Base-by-base conservation (phyloP, 2,329 filamentous ascomycete species). In the Talaromyces marneffei region DNA sequence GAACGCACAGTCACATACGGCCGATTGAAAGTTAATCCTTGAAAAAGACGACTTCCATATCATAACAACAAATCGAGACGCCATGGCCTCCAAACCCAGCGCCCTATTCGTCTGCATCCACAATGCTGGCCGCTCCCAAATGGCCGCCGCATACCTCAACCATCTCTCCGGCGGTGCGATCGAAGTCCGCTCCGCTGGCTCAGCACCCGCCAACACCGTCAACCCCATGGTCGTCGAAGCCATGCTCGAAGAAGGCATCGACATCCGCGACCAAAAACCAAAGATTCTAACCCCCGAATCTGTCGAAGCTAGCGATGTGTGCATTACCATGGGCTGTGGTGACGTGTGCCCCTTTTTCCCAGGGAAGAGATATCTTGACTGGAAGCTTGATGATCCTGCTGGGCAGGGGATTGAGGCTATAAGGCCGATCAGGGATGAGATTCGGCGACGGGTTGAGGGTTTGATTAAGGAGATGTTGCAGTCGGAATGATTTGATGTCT, bases 321-420 rank as follows among this genome's bases (percentile, higher is more conserved):
- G 70, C 6, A 67, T 69, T 53, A 70, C 68, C 20, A 70, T 70
- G 69, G 68, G 68, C n/a, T 70, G 68, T 62, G 69, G 68, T 1
- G 68, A 70, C 20, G 65, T 53, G 20, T 70, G 68, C 52, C 68
- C 68, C 18, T 62, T 68, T 44, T 70, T 65, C n/a, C 63, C 68
- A 16, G 68, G 68, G 8, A 70, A 70, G 44, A 62, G 66, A 14
- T 70, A 69, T 55, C 63, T 70, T 42, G 64, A 70, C 50, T 70
- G 68, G 67, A 16, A 69, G 62, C 65, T 69, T 44, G 61, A 66
- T 2, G 68, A 70, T 53, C 68, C 68, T 20, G 68, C 68, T 16
- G 67, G 68, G 7, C 63, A 69, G 55, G 66, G 60, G 1, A n/a
- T 70, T 40, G 63, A 67, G 18, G 62, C 65, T 58, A 62, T 70